Evolutionary conservation across 495 filamentous ascomycete species (phyloP), one percentile per base, ranked within the genome.

Genomic region (Aspergillus homomorphus): DNA sequence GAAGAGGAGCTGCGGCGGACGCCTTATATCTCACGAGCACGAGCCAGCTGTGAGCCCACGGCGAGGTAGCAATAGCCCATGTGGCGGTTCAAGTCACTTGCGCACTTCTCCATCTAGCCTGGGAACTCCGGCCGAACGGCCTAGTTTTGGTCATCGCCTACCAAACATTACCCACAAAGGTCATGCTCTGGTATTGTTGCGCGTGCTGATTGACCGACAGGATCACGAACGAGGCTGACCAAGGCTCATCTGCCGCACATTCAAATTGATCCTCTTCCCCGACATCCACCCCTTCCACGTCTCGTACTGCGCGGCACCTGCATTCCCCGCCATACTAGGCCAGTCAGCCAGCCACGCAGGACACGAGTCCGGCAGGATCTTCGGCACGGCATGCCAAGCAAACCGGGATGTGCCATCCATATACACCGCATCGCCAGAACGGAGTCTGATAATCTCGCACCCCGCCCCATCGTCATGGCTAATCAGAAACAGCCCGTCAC

Each of bases 301-400:
- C 56, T 82, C 72, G 61, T 81, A 89, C 49, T 70, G 66, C 3
- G 72, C 69, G 38, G 60, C 54, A 46, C 55, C 66, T 9, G 57
- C 51, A 14, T 50, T 54, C 19, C 62, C 57, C 3, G 69, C 72
- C 38, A 73, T 72, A 15, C 44, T 22, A 19, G 92, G 94, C 92
- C 92, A 97, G 46, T 87, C 73, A 57, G 78, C 76, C 53, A 98
- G 68, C 74, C 82, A 89, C 2, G 69, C 72, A 0, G 92, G 93
- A 74, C 91, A 96, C 0, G 88, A 96, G 18, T 75, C 81, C 22
- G 83, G 80, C 21, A 96, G 49, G 23, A 96, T 85, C 64, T 88
- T 89, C 4, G 93, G 92, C 14, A 97, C 92, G 4, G 89, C 91
- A 76, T 97, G 92, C 94, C 92, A 97, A 14, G 92, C 94, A 72